Evolutionary conservation across 805 yeast species (phyloP).

Genomic region (Pichia occidentalis): DNA sequence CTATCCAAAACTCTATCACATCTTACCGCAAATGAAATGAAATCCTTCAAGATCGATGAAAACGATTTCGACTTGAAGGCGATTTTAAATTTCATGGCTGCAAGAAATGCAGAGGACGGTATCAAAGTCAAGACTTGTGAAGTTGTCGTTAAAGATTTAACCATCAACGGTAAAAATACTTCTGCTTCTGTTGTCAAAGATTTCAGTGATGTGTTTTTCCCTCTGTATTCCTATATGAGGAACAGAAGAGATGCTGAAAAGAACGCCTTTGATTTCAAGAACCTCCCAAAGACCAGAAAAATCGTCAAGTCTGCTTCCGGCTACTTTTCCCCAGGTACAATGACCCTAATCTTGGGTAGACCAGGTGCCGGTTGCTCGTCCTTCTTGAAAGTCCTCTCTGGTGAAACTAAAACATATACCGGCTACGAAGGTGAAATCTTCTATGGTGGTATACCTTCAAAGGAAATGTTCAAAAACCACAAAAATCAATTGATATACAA

Average conservation of each 20-base stretch:
- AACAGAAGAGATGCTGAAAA: slow-evolving; percentile 24
- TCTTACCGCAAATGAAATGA: slow-evolving; percentile 17
- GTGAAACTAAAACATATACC: slow-evolving; percentile 35
- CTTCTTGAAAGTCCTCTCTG: slow-evolving; percentile 37
- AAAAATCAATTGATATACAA: slow-evolving; percentile 44
- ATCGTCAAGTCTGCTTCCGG: slow-evolving; percentile 18
- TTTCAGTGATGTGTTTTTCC: not conserved
- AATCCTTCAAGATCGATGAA: slow-evolving; percentile 12
- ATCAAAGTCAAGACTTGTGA: slow-evolving; percentile 32
- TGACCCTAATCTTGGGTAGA: slow-evolving; percentile 45
- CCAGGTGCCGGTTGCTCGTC: slow-evolving; percentile 63
- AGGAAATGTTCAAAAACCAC: slow-evolving; percentile 39
- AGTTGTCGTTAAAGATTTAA: not conserved
- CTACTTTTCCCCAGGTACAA: slow-evolving; percentile 38
- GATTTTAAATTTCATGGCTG: slow-evolving; percentile 32
- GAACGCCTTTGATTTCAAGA: not conserved
- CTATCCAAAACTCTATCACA: slow-evolving; percentile 17
- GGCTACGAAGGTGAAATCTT: slow-evolving; percentile 34
- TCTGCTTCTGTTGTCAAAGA: not conserved
- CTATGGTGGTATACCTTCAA: slow-evolving; percentile 42
- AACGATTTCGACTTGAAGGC: slow-evolving; percentile 34
- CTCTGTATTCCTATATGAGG: slow-evolving; percentile 25
- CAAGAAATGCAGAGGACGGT: slow-evolving; percentile 37
- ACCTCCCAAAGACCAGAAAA: slow-evolving; percentile 13
- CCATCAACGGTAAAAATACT: not conserved